Conservation (phyloP, 345 rosid species). For the Citropsis articulata region DNA sequence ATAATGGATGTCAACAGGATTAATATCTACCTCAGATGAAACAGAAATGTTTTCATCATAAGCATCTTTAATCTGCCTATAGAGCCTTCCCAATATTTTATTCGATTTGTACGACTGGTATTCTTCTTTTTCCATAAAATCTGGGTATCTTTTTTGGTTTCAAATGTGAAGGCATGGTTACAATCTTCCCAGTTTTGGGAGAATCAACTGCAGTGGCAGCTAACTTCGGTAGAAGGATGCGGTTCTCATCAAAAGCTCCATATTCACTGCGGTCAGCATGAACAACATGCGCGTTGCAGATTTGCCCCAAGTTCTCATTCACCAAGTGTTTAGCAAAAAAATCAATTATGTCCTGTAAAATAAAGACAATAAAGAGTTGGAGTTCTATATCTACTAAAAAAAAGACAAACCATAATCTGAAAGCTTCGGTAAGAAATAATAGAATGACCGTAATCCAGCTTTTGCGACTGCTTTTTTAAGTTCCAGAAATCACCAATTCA, state of each 20-base stretch:
- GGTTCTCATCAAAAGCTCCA: slow-evolving; percentile 71
- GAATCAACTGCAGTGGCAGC: slow-evolving; percentile 91
- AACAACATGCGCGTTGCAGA: slow-evolving; percentile 85
- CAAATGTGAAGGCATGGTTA: slow-evolving; percentile 55
- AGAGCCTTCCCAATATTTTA: slow-evolving; percentile 79
- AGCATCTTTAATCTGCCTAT: slow-evolving; percentile 54
- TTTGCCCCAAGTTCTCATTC: slow-evolving; percentile 64
- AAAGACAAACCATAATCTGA: background rate
- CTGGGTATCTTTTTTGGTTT: slow-evolving; percentile 78
- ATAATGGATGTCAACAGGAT: slow-evolving; percentile 47
- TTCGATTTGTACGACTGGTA: slow-evolving; percentile 61
- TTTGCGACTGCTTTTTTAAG: background rate
- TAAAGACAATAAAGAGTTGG: slow-evolving; percentile 1
- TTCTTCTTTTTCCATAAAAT: slow-evolving; percentile 84
- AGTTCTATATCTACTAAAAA: slow-evolving; percentile 2
- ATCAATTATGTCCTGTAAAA: slow-evolving; percentile 66
- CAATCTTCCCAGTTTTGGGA: slow-evolving; percentile 85
- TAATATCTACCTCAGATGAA: slow-evolving; percentile 33
- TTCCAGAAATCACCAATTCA: background rate
- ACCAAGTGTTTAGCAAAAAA: slow-evolving; percentile 67
- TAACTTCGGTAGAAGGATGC: slow-evolving; percentile 62
- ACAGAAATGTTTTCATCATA: slow-evolving; percentile 44
- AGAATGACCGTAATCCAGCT: background rate
- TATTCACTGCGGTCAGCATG: slow-evolving; percentile 70
- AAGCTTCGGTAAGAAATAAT: background rate